A percentile compares a stretch with the other conserved stretches of the same genome.
Evolutionary conservation across 2,329 filamentous ascomycete genomes (phyloP).

Genomic region (Pseudopithomyces chartarum): DNA sequence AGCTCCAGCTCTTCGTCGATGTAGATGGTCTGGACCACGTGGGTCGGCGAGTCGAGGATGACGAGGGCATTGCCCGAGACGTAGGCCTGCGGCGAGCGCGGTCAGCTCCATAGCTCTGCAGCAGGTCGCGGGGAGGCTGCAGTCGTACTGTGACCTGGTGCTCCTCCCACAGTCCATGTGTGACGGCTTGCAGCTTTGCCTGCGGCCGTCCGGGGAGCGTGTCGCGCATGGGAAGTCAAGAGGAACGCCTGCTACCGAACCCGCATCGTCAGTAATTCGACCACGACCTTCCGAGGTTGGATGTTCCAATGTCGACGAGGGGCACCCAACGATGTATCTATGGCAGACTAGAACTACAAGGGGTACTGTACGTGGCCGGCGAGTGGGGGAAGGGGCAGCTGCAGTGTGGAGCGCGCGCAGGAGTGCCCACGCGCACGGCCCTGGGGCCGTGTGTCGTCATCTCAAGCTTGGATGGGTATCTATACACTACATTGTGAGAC

Average conservation of each 20-base stretch:
- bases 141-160: slow-evolving; percentile 71
- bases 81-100: slow-evolving; percentile 66
- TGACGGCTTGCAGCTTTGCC: slow-evolving; percentile 77
- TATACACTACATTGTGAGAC: too few species aligned
- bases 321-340: too few species aligned
- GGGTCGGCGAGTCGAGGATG: slow-evolving; percentile 75
- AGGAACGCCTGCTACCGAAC: slow-evolving; percentile 24
- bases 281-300: too few species aligned
- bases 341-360: too few species aligned
- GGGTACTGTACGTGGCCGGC: too few species aligned
- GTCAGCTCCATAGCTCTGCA: slow-evolving; percentile 15
- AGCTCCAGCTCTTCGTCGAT: slow-evolving; percentile 73
- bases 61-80: slow-evolving; percentile 87
- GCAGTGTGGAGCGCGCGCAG: too few species aligned
- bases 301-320: too few species aligned
- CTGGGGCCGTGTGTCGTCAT: too few species aligned
- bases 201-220: slow-evolving; percentile 80
- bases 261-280: slow-evolving; percentile 19
- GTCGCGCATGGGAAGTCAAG: slow-evolving; percentile 64
- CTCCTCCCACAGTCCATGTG: slow-evolving; percentile 73
- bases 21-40: slow-evolving; percentile 88
- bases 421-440: slow-evolving; percentile 42
- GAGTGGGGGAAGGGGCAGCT: too few species aligned
- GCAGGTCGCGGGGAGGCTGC: slow-evolving; percentile 2
- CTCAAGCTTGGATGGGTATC: too few species aligned